A percentile compares a stretch with the other conserved stretches of the same genome.
Evolutionary conservation across 345 rosid species (phyloP).

Genomic region (Carallia pectinifolia): DNA sequence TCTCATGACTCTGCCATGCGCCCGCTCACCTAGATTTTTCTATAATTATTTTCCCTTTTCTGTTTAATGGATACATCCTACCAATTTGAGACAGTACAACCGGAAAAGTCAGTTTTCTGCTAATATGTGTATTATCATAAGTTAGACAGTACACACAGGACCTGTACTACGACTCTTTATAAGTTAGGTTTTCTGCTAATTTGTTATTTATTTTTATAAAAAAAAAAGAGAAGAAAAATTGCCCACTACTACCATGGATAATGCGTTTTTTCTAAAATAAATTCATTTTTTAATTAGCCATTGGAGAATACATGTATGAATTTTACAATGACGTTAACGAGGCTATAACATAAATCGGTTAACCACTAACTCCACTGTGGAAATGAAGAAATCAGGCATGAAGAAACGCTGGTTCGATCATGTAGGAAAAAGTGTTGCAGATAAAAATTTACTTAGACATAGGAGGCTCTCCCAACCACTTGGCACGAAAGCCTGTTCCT

Average conservation of each 20-base stretch:
- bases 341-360: neutral
- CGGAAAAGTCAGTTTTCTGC: too few species aligned
- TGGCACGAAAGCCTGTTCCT: constrained; percentile 97
- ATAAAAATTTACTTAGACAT: constrained; percentile 21
- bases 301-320: neutral
- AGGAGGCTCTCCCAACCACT: constrained; percentile 83
- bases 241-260: neutral
- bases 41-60: too few species aligned
- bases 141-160: too few species aligned
- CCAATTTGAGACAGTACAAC: too few species aligned
- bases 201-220: too few species aligned
- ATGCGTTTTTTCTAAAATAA: neutral
- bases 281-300: neutral
- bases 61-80: too few species aligned
- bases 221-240: too few species aligned
- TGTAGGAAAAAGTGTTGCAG: neutral
- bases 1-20: too few species aligned
- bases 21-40: too few species aligned
- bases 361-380: constrained; percentile 1
- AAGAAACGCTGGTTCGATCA: neutral
- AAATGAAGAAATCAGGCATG: constrained; percentile 8
- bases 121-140: too few species aligned
- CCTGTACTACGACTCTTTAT: too few species aligned
- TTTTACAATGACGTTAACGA: neutral
- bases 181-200: too few species aligned